Conservation (phyloP, 176 grass and related monocot genomes). For the Triticum aestivum region DNA sequence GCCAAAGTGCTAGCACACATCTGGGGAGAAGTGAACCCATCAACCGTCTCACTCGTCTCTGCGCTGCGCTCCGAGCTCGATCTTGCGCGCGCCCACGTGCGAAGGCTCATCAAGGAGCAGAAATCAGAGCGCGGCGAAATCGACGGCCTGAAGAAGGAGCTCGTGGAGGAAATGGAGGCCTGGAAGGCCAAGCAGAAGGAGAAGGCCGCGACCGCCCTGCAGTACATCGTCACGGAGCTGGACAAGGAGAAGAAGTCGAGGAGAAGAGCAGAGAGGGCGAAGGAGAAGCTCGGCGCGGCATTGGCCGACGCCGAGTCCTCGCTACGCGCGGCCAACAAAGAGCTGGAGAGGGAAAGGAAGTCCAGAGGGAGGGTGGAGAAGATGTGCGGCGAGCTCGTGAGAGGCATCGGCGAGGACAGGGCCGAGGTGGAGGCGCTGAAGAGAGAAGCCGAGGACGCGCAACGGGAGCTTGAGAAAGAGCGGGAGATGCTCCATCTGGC, state of each 20-base stretch:
- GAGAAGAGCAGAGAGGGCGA: conserved; percentile 67
- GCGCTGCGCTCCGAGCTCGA: conserved; percentile 61
- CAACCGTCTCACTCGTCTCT: conserved; percentile 60
- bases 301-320: conserved; percentile 53
- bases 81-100: conserved; percentile 47
- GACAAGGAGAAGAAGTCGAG: conserved; percentile 67
- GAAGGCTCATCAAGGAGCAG: conserved; percentile 46
- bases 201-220: conserved; percentile 48
- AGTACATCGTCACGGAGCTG: conserved; percentile 46
- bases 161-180: conserved; percentile 43
- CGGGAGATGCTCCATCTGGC: conserved; percentile 91
- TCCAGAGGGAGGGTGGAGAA: conserved; percentile 65
- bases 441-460: conserved; percentile 50
- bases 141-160: conserved; percentile 5
- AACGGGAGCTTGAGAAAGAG: conserved; percentile 76
- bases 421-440: conserved; percentile 60
- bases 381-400: conserved; percentile 64
- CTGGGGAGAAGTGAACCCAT: conserved; percentile 54
- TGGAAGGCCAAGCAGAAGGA: conserved; percentile 66
- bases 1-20: conserved; percentile 63
- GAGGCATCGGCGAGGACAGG: conserved; percentile 63
- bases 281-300: conserved; percentile 49
- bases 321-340: conserved; percentile 33
- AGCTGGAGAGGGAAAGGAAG: conserved; percentile 66
- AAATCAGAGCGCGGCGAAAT: conserved; percentile 27